These are phyloP conservation scores for Mallotus nudiflorus DNA, from an alignment of 345 rosid genomes.

Conservation along the genomic window DNA sequence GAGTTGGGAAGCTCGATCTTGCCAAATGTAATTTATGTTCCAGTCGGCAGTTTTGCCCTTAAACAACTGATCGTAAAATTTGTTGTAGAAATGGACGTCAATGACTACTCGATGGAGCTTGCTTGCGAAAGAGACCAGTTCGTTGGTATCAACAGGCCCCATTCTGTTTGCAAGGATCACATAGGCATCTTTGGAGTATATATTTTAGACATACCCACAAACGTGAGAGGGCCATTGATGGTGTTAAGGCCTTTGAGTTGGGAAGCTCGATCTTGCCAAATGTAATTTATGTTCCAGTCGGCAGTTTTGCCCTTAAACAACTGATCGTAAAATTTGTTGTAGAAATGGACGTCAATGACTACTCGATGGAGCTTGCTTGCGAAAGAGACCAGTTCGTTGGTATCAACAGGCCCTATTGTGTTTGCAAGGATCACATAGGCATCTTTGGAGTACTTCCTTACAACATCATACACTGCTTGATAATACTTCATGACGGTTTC, in stretches of 20 bases:
- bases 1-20: slow-evolving; percentile 17
- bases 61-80: slow-evolving; percentile 6
- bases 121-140: slow-evolving; percentile 30
- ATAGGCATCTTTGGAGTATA: no score
- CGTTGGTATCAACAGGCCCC: neutral
- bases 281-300: slow-evolving; percentile 25
- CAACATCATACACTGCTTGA: no score
- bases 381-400: slow-evolving; percentile 27
- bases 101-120: slow-evolving; percentile 29
- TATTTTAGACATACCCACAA: slow-evolving; percentile 27
- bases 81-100: slow-evolving; percentile 41
- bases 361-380: slow-evolving; percentile 22
- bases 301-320: slow-evolving; percentile 8
- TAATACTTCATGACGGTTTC: no score
- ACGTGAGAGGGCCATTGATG: slow-evolving; percentile 23
- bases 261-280: slow-evolving; percentile 15
- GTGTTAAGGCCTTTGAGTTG: slow-evolving; percentile 13
- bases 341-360: slow-evolving; percentile 42
- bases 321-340: slow-evolving; percentile 19
- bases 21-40: slow-evolving; percentile 24
- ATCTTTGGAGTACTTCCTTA: no score
- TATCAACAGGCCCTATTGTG: no score
- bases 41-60: slow-evolving; percentile 15
- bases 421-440: no score
- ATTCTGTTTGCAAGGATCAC: no score